Evolutionary conservation across 495 filamentous ascomycete species (phyloP), one percentile per base, ranked within the genome.

Genomic region (Platismatia glauca): DNA sequence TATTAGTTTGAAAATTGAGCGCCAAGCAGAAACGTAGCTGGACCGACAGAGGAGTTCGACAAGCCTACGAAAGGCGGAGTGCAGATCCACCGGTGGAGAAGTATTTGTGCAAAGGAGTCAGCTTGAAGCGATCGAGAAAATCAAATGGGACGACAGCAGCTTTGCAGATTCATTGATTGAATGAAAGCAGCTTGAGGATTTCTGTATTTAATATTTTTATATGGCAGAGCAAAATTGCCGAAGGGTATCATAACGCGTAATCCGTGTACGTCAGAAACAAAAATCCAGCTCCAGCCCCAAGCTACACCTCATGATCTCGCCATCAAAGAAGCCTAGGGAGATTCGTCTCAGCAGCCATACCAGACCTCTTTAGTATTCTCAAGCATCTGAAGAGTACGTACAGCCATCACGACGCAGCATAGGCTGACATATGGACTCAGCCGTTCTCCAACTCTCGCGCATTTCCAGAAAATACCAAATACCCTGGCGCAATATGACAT

Each of bases 391-490:
- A 20, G 7, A 44, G 20, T 22, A 83, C 88, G 79, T 73, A 97
- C 94, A 64, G 95, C 95, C 91, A 97, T 97, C 67, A 90, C 69
- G 13, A 96, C 77, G 73, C 95, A 97, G 73, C 91, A 96, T 69
- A 97, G 76, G 76, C 92, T 95, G 62, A 98, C 90, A 72, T 98
- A 97, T 50, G 94, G 95, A 69, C 91, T 96, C 60, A 98, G 74
- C 61, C 94, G 79, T 79, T 98, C 94, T 34, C 94, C 94, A 70
- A 98, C 84, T 64, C 94, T 81, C 37, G 94, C 94, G 64, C 86
- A 94, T 74, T 97, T 97, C 94, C 94, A 98, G 75, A 98, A 96
- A 55, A 94, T 85, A 48, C 92, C 92, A 66, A 89, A 84, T 18
- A 95, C 74, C 29, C 90, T 94, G 58, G 35, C 33, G 18, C 24